phyloP scores from a whole-genome alignment of 2,329 filamentous ascomycete genomes.

The Fusarium redolens region DNA sequence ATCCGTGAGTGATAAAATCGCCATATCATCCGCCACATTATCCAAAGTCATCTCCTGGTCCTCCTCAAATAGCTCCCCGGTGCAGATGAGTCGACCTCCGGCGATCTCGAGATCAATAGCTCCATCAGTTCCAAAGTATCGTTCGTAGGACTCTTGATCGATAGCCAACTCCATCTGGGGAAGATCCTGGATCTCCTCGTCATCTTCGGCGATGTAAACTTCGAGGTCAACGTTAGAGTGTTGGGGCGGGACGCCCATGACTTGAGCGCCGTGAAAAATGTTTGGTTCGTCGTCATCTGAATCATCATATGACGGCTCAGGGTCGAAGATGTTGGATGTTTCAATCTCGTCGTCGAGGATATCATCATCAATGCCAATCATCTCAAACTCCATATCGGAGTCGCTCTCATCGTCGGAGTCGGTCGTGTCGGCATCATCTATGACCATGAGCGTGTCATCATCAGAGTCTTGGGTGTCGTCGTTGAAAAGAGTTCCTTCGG shows the following conservation, averaged over 20 bases:
- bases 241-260: constrained; percentile 19
- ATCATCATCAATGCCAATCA: background rate
- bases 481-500: background rate
- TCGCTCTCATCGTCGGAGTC: constrained; percentile 2
- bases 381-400: background rate
- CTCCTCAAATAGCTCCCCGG: constrained; percentile 23
- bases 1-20: background rate
- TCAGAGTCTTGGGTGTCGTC: background rate
- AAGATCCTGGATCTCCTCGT: constrained; percentile 41
- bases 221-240: constrained; percentile 44
- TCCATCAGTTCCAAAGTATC: constrained; percentile 34
- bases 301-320: constrained; percentile 35
- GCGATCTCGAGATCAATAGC: constrained; percentile 47
- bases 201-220: constrained; percentile 45
- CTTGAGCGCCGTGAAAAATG: constrained; percentile 45
- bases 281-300: constrained; percentile 36
- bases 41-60: constrained; percentile 8
- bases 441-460: background rate
- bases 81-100: constrained; percentile 35
- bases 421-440: background rate
- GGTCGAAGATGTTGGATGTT: constrained; percentile 37
- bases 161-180: constrained; percentile 48
- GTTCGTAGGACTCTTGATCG: constrained; percentile 44
- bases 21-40: background rate
- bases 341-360: constrained; percentile 17